Percentiles rank a stretch among this genome's conserved stretches.
Evolutionary conservation across 768 basidiomycete species (phyloP).

Genomic region (Cystobasidium tubakii): DNA sequence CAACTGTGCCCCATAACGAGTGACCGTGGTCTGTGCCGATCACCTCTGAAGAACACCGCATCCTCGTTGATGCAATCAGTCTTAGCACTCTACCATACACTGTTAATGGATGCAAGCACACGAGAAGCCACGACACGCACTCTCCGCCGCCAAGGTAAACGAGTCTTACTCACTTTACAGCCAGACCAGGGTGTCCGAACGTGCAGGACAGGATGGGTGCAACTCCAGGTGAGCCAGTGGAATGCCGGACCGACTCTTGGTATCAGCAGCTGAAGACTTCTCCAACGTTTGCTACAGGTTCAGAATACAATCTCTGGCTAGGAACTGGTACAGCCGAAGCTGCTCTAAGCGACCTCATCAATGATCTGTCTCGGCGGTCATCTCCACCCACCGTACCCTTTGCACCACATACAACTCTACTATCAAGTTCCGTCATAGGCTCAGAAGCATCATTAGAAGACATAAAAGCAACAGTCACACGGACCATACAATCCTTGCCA

Average conservation of each 20-base stretch:
- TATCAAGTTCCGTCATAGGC: conserved; percentile 19
- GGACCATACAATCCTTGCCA: neutral
- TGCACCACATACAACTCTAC: conserved; percentile 27
- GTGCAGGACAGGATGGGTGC: neutral
- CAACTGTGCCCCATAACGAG: too few relatives aligned
- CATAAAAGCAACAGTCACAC: neutral
- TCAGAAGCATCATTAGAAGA: neutral
- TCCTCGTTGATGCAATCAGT: too few relatives aligned
- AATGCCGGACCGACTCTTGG: too few relatives aligned
- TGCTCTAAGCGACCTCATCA: conserved; percentile 18
- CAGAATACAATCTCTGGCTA: conserved; percentile 33
- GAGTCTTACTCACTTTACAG: too few relatives aligned
- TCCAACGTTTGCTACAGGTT: neutral
- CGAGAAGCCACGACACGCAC: too few relatives aligned
- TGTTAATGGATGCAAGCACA: too few relatives aligned
- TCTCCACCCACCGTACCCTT: conserved; percentile 13
- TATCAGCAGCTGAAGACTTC: neutral
- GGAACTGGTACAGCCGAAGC: neutral
- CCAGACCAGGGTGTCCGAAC: too few relatives aligned
- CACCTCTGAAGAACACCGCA: too few relatives aligned
- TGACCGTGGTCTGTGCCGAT: too few relatives aligned
- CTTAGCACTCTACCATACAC: too few relatives aligned
- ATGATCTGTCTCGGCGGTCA: neutral
- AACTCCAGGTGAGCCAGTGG: neutral
- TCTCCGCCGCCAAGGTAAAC: too few relatives aligned